Evolutionary conservation across 495 filamentous ascomycete species (phyloP).

Genomic region (Hypoxylon lienhwacheense): DNA sequence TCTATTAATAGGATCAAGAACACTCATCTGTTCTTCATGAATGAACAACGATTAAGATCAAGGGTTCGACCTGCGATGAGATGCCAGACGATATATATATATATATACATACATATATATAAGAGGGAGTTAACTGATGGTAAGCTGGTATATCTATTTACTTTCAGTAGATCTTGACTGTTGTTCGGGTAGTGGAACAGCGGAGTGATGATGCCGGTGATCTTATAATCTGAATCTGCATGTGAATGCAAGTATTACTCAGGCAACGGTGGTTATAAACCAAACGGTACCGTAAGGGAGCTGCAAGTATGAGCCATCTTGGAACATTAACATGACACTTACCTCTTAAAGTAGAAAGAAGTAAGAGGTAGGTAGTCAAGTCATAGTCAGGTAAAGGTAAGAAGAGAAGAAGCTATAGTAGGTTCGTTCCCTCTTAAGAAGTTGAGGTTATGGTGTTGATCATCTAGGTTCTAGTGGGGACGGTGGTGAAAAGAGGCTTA

Average conservation of each 20-base stretch:
- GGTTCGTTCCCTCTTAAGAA: too few species aligned
- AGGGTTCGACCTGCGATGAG: slow-evolving; percentile 13
- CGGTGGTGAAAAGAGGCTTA: too few species aligned
- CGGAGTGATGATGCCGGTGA: slow-evolving; percentile 21
- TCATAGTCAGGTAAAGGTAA: too few species aligned
- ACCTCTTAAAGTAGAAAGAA: too few species aligned
- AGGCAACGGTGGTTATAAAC: slow-evolving; percentile 11
- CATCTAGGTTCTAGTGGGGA: too few species aligned
- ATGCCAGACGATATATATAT: background rate
- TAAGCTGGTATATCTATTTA: background rate
- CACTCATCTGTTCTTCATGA: slow-evolving; percentile 37
- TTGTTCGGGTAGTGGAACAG: slow-evolving; percentile 10
- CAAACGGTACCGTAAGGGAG: background rate
- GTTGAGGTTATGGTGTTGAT: too few species aligned
- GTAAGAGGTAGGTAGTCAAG: too few species aligned
- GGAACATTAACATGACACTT: too few species aligned
- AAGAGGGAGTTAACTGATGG: background rate
- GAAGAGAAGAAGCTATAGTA: too few species aligned
- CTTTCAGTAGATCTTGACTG: background rate
- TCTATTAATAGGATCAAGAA: slow-evolving; percentile 26
- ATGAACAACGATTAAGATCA: slow-evolving; percentile 29
- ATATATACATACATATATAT: background rate
- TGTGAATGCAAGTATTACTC: slow-evolving; percentile 18
- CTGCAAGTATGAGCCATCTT: too few species aligned
- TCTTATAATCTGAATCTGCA: slow-evolving; percentile 25